phyloP scores from a whole-genome alignment of 1,284 basidiomycete genomes.

The Apiotrichum sp. region DNA sequence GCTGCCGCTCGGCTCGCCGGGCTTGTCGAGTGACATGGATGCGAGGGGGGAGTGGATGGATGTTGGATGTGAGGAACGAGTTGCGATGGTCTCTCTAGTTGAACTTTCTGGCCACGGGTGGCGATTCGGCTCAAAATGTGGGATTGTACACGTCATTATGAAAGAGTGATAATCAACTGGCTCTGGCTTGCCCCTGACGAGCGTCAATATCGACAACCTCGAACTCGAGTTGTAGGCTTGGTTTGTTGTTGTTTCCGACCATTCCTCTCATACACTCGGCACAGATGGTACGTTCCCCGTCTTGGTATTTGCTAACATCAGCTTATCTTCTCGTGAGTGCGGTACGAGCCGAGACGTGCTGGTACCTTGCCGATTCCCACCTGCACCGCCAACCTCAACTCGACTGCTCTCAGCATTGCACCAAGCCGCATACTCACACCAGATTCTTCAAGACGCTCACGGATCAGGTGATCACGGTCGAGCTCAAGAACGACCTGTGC shows the following conservation, averaged over 20 bases:
- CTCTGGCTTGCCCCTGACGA: not conserved
- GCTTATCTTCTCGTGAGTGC: slow-evolving; percentile 41
- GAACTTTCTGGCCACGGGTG: not conserved
- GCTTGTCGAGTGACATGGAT: slow-evolving; percentile 7
- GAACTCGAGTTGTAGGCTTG: too few species aligned
- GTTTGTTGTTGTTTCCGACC: not conserved
- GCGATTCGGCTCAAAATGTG: not conserved
- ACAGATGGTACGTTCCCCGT: too few species aligned
- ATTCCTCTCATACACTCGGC: not conserved
- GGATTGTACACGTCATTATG: slow-evolving; percentile 2
- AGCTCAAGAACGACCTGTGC: slow-evolving; percentile 98
- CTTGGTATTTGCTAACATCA: slow-evolving; percentile 1
- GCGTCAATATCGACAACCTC: not conserved
- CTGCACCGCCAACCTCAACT: not conserved
- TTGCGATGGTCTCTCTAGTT: not conserved
- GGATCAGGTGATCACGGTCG: slow-evolving; percentile 92
- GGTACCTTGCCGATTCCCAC: not conserved
- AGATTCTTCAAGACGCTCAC: slow-evolving; percentile 97
- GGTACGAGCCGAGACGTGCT: too few species aligned
- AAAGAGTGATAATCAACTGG: not conserved
- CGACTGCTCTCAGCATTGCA: not conserved
- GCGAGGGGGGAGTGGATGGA: not conserved
- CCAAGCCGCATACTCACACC: slow-evolving; percentile 4
- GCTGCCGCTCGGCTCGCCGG: slow-evolving; percentile 3
- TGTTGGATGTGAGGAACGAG: not conserved